Evolutionary conservation across 2,329 filamentous ascomycete species (phyloP).

Genomic region (Onygenales sp.): DNA sequence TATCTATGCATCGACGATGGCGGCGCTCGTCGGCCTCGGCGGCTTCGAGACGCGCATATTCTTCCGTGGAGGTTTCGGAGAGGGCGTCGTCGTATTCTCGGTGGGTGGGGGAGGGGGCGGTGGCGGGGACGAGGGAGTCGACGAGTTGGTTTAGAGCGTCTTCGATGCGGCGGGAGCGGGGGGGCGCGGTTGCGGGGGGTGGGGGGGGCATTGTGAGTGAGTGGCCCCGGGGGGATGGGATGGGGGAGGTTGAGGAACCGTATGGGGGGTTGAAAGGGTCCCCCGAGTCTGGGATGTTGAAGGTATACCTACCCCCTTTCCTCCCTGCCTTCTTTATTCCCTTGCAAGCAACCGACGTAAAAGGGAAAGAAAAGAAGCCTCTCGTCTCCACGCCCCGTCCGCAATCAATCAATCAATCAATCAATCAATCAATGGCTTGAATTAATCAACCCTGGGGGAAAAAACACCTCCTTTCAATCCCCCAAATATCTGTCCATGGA

Average conservation of each 20-base stretch:
- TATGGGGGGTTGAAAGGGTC: no score
- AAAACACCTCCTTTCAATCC: no score
- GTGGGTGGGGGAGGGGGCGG: slow-evolving; percentile 15
- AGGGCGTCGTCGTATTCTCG: slow-evolving; percentile 23
- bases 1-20: slow-evolving; percentile 25
- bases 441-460: no score
- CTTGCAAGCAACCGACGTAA: no score
- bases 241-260: background rate
- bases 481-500: no score
- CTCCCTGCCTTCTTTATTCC: no score
- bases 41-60: slow-evolving; percentile 25
- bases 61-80: slow-evolving; percentile 24
- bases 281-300: no score
- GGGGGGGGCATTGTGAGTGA: slow-evolving; percentile 15
- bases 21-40: slow-evolving; percentile 28
- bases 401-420: no score
- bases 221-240: background rate
- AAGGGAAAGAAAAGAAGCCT: no score
- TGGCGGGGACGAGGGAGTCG: slow-evolving; percentile 30
- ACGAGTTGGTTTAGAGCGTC: slow-evolving; percentile 35
- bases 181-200: slow-evolving; percentile 18
- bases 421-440: no score
- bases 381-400: no score
- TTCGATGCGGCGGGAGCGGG: slow-evolving; percentile 32
- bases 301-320: no score